Base-by-base conservation (phyloP, 768 basidiomycete species). In the Leccinum olivaceopallidum region DNA sequence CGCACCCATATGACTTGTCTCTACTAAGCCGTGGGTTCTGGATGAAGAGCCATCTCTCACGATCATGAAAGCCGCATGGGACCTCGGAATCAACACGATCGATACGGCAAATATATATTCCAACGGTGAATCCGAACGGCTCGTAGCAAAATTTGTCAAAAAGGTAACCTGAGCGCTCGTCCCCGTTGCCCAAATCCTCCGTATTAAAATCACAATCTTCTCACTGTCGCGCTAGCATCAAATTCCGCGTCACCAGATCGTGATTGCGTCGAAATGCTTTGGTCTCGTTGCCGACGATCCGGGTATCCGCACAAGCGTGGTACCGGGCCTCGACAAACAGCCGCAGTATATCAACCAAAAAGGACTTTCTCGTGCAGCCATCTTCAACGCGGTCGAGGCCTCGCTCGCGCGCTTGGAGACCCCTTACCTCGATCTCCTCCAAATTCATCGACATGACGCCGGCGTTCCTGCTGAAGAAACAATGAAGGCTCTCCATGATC, bases 401-500 rank as follows among this genome's bases (percentile, higher is more conserved):
- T 77, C 75, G 0, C 74, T 79, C 6, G 63, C 58, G 22, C 76
- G 78, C 4, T 67, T 80, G 22, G 60, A 69, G 22, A 80, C 77
- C 3, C 26, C 73, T 22, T 77, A 77, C 62, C 59, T 79, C 50
- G 78, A 79, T 53, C 67, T 79, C 6, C 71, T 83, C 44, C 81
- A 82, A 60, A 77, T 81, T 37, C 82, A 83, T 51, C 65, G 75
- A 16, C 80, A 73, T 42, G 82, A 82, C 56, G 37, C 64, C 8
- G 59, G 61, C 0, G 74, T 77, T 0, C 71, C 81, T 6, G 59
- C 72, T 0, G 77, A 77, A 53, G 81, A 83, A 67, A 83, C 76
- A 1, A 82, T 82, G 81, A 77, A 78, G 53, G 82, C 81, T 1
- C 69, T 83, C 6, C 78, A 82, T 57, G 83, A 83, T 62, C 77